Base-by-base conservation (phyloP, 495 filamentous ascomycete genomes). In the Oidiodendron maius region DNA sequence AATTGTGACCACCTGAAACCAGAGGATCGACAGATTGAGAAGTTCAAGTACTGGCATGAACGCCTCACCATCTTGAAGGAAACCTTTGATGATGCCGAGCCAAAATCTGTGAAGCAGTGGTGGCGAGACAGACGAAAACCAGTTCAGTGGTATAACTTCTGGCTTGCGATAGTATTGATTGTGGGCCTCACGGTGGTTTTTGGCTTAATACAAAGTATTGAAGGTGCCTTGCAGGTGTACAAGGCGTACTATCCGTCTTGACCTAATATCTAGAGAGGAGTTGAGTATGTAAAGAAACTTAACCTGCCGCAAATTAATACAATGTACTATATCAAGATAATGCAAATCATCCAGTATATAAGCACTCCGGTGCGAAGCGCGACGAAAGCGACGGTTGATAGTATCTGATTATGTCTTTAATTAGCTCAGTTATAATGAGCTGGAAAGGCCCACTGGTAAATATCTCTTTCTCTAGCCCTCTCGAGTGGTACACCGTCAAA, bases 391-490 rank as follows among this genome's bases (percentile, higher is more conserved):
- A n/a, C n/a, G n/a, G n/a, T n/a, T n/a, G n/a, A n/a, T n/a, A n/a
- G n/a, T n/a, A n/a, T n/a, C n/a, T n/a, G n/a, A n/a, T n/a, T n/a
- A n/a, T n/a, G n/a, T n/a, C n/a, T n/a, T n/a, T n/a, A n/a, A n/a
- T n/a, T n/a, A n/a, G n/a, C n/a, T n/a, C n/a, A n/a, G n/a, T n/a
- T n/a, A n/a, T n/a, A n/a, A n/a, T n/a, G n/a, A n/a, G n/a, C n/a
- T n/a, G n/a, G n/a, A n/a, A n/a, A n/a, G n/a, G n/a, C n/a, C n/a
- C n/a, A n/a, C n/a, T 52, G 9, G 86, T 90, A 39, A 88, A 89
- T 55, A 98, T 97, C 71, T 98, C 91, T 55, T 80, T 84, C 57
- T 91, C 83, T 3, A 98, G 76, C 20, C 65, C 66, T 13, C 66
- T 59, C 35, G 91, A 87, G n/a, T 57, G 86, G 87, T 12, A 89